Conservation (phyloP, 2,329 filamentous ascomycete genomes). For the Cordyceps javanica region DNA sequence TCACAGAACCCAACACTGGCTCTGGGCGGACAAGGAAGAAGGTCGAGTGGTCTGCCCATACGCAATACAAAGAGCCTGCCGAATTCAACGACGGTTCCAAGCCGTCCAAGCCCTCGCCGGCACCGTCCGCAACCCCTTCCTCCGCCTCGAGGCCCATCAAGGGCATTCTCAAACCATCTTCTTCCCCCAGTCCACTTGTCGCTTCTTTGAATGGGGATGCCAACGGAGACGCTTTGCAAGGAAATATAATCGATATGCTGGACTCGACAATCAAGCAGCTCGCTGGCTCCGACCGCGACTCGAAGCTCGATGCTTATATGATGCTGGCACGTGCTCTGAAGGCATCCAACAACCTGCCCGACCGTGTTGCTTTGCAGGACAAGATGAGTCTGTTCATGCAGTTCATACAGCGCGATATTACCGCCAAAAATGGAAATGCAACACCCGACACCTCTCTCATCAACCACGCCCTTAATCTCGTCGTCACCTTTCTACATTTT, state of each 20-base stretch:
- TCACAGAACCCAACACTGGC: constrained; percentile 35
- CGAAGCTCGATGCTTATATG: constrained; percentile 79
- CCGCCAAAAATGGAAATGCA: constrained; percentile 50
- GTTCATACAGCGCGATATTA: constrained; percentile 79
- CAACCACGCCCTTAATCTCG: constrained; percentile 70
- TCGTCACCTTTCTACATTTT: constrained; percentile 71
- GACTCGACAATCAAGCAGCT: constrained; percentile 80
- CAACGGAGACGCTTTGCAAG: constrained; percentile 30
- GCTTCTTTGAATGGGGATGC: constrained; percentile 35
- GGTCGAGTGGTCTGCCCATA: constrained; percentile 51
- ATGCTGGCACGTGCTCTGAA: constrained; percentile 71
- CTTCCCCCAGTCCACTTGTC: constrained; percentile 41
- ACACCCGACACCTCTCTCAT: constrained; percentile 62
- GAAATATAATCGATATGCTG: constrained; percentile 70
- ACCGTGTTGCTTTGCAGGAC: constrained; percentile 62
- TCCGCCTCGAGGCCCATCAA: constrained; percentile 44
- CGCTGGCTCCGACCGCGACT: constrained; percentile 63
- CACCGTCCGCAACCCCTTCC: constrained; percentile 32
- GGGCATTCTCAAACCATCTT: constrained; percentile 71
- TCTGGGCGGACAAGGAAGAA: constrained; percentile 43
- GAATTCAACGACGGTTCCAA: constrained; percentile 35
- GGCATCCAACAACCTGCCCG: constrained; percentile 75
- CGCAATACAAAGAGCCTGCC: constrained; percentile 51
- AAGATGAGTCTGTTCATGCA: constrained; percentile 74
- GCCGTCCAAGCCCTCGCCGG: constrained; percentile 32